Percentiles rank a stretch among this genome's conserved stretches.
Conservation (phyloP, 768 basidiomycete species). For the Guyanaporus albipodus region DNA sequence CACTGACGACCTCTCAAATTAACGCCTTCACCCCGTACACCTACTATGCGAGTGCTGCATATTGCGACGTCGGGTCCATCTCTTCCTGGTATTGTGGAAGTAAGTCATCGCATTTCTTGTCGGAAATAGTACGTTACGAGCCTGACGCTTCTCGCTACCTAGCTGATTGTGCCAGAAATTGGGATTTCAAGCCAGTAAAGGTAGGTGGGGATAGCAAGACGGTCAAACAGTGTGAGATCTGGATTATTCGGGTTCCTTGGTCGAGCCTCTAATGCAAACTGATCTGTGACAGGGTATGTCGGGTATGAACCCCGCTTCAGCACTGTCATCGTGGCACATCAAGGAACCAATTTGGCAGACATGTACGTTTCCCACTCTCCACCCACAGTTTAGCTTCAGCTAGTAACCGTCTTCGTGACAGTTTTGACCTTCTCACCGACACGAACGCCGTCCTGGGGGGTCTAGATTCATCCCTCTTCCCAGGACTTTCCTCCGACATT, state of each 20-base stretch:
- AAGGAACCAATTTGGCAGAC: conserved; percentile 26
- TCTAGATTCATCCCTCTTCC: conserved; percentile 44
- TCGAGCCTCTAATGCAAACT: neutral
- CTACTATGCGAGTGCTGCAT: conserved; percentile 45
- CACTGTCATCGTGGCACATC: conserved; percentile 33
- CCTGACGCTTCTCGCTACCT: neutral
- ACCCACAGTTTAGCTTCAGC: no score
- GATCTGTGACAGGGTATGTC: conserved; percentile 20
- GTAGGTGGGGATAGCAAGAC: conserved; percentile 41
- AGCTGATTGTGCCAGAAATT: conserved; percentile 42
- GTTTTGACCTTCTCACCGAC: conserved; percentile 40
- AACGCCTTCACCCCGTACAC: conserved; percentile 43
- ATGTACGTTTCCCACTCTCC: conserved; percentile 41
- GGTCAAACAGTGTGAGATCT: conserved; percentile 40
- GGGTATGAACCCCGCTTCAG: conserved; percentile 39
- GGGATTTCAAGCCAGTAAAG: conserved; percentile 40
- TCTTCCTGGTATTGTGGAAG: conserved; percentile 52
- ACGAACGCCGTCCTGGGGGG: conserved; percentile 26
- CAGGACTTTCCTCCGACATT: conserved; percentile 38
- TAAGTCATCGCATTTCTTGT: conserved; percentile 17
- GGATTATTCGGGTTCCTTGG: no score
- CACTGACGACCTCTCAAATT: conserved; percentile 39
- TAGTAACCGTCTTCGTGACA: conserved; percentile 6
- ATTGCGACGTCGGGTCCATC: conserved; percentile 39
- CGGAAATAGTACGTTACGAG: no score